phyloP scores from a whole-genome alignment of 1,284 basidiomycete species.

The Cutaneotrichosporon sp. region DNA sequence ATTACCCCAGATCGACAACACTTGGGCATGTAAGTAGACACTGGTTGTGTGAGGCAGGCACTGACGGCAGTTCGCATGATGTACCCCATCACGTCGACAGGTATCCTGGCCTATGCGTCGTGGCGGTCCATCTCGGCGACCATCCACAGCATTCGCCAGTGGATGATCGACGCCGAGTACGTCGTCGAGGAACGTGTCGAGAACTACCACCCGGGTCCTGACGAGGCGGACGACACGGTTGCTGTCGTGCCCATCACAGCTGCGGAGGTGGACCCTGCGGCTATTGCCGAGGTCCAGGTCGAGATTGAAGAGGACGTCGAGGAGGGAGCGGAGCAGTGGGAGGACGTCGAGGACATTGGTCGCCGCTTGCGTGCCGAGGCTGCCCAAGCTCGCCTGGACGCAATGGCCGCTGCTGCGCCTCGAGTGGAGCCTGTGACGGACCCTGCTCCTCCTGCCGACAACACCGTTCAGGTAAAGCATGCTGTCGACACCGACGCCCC shows the following conservation, averaged over 20 bases:
- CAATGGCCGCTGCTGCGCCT: no score
- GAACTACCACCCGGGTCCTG: conserved; percentile 33
- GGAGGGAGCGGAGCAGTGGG: conserved; percentile 1
- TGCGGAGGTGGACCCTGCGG: not conserved
- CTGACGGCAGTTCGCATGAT: conserved; percentile 20
- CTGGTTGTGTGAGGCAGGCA: no score
- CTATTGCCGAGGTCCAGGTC: not conserved
- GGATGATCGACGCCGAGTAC: conserved; percentile 45
- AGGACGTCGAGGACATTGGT: not conserved
- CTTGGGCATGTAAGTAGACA: conserved; percentile 10
- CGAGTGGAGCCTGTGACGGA: no score
- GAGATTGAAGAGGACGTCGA: not conserved
- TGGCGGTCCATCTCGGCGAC: conserved; percentile 2
- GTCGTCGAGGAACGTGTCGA: conserved; percentile 42
- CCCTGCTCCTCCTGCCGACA: no score
- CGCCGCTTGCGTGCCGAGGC: no score
- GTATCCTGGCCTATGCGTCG: conserved; percentile 3
- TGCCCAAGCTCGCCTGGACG: no score
- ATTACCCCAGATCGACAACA: conserved; percentile 5
- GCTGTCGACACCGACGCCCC: no score
- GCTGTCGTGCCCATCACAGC: not conserved
- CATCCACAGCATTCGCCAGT: conserved; percentile 20
- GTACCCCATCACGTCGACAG: conserved; percentile 18
- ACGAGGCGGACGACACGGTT: not conserved
- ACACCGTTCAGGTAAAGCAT: no score